Evolutionary conservation across 116 monocot genomes (phyloP).

Genomic region (Phalaenopsis hybrid): DNA sequence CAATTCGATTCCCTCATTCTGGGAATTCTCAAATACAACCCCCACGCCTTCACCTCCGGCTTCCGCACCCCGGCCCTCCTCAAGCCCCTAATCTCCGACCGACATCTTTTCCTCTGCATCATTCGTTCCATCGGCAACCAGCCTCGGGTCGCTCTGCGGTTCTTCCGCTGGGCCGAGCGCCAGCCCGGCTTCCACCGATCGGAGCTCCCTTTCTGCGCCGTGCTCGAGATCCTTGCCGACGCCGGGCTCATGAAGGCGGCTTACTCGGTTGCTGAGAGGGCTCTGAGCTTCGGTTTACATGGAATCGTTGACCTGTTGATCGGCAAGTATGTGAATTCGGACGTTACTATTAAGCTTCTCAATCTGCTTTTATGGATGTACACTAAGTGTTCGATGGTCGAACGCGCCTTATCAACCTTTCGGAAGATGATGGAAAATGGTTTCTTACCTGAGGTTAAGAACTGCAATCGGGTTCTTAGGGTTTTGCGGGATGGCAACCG

Average conservation of each 20-base stretch:
- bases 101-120: conserved; percentile 34
- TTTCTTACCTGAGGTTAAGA: conserved; percentile 47
- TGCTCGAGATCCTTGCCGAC: conserved; percentile 51
- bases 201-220: conserved; percentile 24
- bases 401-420: conserved; percentile 40
- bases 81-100: conserved; percentile 38
- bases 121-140: conserved; percentile 31
- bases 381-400: conserved; percentile 48
- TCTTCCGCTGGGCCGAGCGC: conserved; percentile 70
- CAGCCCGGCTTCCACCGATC: conserved; percentile 44
- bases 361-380: conserved; percentile 44
- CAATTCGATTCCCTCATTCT: conserved; percentile 27
- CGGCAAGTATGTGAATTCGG: conserved; percentile 4
- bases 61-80: conserved; percentile 25
- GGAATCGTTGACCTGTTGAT: conserved; percentile 40
- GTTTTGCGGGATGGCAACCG: conserved; percentile 28
- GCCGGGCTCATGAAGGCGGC: conserved; percentile 39
- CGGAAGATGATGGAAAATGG: conserved; percentile 45
- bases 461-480: conserved; percentile 64
- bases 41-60: conserved; percentile 26
- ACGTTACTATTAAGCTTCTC: conserved; percentile 24
- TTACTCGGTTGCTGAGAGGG: conserved; percentile 30
- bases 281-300: conserved; percentile 30
- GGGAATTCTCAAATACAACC: conserved; percentile 19
- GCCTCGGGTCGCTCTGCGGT: conserved; percentile 44